Evolutionary conservation across 371 early-diverging fungal genomes (phyloP), one percentile per base, ranked within the genome.

Genomic region (Mortierella sp.): DNA sequence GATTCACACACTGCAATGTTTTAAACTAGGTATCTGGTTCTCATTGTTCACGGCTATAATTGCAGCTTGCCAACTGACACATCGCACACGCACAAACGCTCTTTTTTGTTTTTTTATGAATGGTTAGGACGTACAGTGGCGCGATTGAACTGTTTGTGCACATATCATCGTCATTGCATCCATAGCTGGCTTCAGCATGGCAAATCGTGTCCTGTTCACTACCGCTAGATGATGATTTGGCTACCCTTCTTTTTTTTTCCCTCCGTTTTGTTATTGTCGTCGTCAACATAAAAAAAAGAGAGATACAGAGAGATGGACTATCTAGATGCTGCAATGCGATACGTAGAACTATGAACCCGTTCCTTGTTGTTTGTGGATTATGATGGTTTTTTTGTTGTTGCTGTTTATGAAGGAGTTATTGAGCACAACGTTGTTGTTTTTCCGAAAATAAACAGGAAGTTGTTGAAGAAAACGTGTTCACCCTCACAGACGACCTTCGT

Each of bases 121-220:
- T 14, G 10, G 13, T 50, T 81, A 90, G 93, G 93, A 55, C 91
- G 95, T 64, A 90, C 92, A n/a, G 90, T 96, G 50, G 96, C 97
- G 5, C 85, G 96, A 14, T 89, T 97, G 85, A 96, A 94, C 80
- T 97, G 98, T 80, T 88, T 97, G 72, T 97, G 98, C 83, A 93
- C 95, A 14, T 97, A 94, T 81, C 98, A 97, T 87, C 90, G 91
- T 31, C 89, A 90, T 37, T 97, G 97, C 85, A 93, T 97, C 71
- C 88, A 89, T 73, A 92, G 88, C 75, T 96, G 96, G 95, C 88
- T 95, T 64, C 88, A 90, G 73, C 91, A 93, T 75, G 93, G 94
- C 69, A 91, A 91, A 69, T 89, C 91, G 10, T 96, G 96, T 71
- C 96, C 96, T 37, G 90, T 94, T n/a, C 96, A 96, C 88, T 92